Evolutionary conservation across 2,329 filamentous ascomycete species (phyloP).

Genomic region (Pseudocercospora fuligena): DNA sequence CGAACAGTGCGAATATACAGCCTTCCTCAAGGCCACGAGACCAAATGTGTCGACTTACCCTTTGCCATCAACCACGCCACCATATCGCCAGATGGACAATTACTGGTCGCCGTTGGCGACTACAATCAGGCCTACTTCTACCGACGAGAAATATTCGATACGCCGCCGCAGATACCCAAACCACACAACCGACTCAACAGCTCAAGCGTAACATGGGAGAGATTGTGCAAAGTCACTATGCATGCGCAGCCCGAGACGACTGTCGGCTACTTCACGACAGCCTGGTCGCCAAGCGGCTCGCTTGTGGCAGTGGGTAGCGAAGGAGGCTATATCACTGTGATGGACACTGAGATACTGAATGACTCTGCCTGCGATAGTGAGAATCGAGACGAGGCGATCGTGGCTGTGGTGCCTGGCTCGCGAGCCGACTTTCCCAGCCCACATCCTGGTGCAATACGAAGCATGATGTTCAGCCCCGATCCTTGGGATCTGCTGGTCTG

Average conservation of each 20-base stretch:
- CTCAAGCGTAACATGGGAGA: constrained; percentile 45
- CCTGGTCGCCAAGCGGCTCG: constrained; percentile 73
- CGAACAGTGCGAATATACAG: constrained; percentile 84
- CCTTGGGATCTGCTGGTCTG: constrained; percentile 91
- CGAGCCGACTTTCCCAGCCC: constrained; percentile 62
- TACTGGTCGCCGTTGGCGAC: constrained; percentile 85
- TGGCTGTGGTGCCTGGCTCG: constrained; percentile 79
- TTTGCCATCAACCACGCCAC: constrained; percentile 91
- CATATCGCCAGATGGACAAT: constrained; percentile 84
- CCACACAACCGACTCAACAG: constrained; percentile 44
- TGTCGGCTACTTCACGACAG: constrained; percentile 73
- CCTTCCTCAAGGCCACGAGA: constrained; percentile 67
- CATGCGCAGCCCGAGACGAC: constrained; percentile 47
- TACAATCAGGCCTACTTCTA: constrained; percentile 87
- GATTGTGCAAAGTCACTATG: constrained; percentile 48
- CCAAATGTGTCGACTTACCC: constrained; percentile 74
- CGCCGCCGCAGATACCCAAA: constrained; percentile 44
- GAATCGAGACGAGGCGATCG: constrained; percentile 60
- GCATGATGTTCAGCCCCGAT: constrained; percentile 89
- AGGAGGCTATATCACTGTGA: constrained; percentile 77
- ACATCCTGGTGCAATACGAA: constrained; percentile 75
- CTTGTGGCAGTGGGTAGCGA: constrained; percentile 79
- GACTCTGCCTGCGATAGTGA: constrained; percentile 45
- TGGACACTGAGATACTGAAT: constrained; percentile 60
- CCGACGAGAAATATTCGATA: constrained; percentile 51